phyloP scores from a whole-genome alignment of 805 yeast species.

The Vanderwaltozyma yarrowii region DNA sequence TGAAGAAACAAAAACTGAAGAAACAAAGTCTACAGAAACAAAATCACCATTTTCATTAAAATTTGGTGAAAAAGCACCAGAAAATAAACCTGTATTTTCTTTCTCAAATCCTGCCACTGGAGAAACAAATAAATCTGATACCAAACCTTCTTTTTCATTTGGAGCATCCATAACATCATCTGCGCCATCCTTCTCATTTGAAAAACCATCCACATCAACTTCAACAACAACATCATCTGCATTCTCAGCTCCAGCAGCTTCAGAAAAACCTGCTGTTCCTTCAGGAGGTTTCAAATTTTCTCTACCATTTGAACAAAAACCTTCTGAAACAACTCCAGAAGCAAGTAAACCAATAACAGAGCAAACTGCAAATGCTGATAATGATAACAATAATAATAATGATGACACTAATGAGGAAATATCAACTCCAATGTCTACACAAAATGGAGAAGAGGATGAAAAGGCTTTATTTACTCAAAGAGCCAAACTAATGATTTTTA shows the following conservation, averaged over 20 bases:
- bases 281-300: constrained; percentile 28
- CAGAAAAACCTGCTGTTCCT: constrained; percentile 19
- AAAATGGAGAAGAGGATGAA: constrained; percentile 85
- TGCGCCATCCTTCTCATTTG: constrained; percentile 22
- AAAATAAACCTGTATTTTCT: constrained; percentile 5
- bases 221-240: constrained; percentile 9
- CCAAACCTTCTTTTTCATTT: constrained; percentile 24
- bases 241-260: constrained; percentile 13
- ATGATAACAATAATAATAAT: constrained; percentile 27
- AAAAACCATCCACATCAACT: constrained; percentile 9
- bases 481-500: constrained; percentile 58
- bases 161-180: constrained; percentile 14
- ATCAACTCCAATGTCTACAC: constrained; percentile 33
- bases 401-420: constrained; percentile 33
- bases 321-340: constrained; percentile 15
- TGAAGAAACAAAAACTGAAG: not conserved
- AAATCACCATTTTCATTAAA: constrained; percentile 20
- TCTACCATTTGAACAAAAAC: constrained; percentile 25
- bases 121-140: not conserved
- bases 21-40: not conserved
- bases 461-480: constrained; percentile 50
- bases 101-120: constrained; percentile 4
- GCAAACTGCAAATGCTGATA: no score
- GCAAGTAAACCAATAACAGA: constrained; percentile 28
- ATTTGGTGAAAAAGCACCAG: not conserved